Evolutionary conservation across 2,329 filamentous ascomycete genomes (phyloP).

Genomic region (Ophiobolus disseminans): DNA sequence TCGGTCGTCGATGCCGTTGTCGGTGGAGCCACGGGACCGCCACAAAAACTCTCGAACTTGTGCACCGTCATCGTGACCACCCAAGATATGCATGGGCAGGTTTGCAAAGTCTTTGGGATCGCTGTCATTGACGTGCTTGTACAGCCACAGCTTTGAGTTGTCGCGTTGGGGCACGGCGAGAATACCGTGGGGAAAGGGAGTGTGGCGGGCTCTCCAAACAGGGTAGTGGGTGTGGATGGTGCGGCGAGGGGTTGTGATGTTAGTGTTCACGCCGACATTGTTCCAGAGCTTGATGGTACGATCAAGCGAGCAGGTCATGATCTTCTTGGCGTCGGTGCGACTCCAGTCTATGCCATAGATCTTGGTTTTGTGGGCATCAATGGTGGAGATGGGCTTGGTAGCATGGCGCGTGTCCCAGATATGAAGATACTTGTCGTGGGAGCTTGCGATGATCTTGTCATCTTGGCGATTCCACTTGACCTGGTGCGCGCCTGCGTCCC

Average conservation of each 20-base stretch:
- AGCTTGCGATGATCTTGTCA: slow-evolving; percentile 84
- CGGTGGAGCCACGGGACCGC: slow-evolving; percentile 73
- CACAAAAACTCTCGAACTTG: slow-evolving; percentile 92
- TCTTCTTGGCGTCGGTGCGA: slow-evolving; percentile 71
- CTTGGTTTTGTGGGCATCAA: slow-evolving; percentile 87
- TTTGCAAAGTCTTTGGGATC: slow-evolving; percentile 29
- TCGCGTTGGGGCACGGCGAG: slow-evolving; percentile 92
- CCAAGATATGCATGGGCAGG: slow-evolving; percentile 56
- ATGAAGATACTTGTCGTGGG: slow-evolving; percentile 84
- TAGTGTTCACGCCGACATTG: slow-evolving; percentile 66
- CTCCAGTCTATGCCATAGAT: slow-evolving; percentile 98
- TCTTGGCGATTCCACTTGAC: slow-evolving; percentile 94
- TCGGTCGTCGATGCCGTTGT: slow-evolving; percentile 76
- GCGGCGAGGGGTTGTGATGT: slow-evolving; percentile 51
- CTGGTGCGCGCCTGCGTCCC: slow-evolving; percentile 91
- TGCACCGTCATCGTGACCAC: slow-evolving; percentile 58
- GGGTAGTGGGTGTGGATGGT: slow-evolving; percentile 84
- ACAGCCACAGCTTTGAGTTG: slow-evolving; percentile 83
- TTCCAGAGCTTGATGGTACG: slow-evolving; percentile 96
- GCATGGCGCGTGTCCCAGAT: slow-evolving; percentile 90
- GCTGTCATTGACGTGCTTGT: slow-evolving; percentile 67
- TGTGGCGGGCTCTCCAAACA: slow-evolving; percentile 89
- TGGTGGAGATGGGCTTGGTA: slow-evolving; percentile 78
- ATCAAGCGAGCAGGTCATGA: slow-evolving; percentile 89
- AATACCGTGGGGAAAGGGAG: slow-evolving; percentile 85